These are phyloP conservation scores for Babesia ovis DNA, from an alignment of 169 alveolate genomes.

Conservation along the genomic window DNA sequence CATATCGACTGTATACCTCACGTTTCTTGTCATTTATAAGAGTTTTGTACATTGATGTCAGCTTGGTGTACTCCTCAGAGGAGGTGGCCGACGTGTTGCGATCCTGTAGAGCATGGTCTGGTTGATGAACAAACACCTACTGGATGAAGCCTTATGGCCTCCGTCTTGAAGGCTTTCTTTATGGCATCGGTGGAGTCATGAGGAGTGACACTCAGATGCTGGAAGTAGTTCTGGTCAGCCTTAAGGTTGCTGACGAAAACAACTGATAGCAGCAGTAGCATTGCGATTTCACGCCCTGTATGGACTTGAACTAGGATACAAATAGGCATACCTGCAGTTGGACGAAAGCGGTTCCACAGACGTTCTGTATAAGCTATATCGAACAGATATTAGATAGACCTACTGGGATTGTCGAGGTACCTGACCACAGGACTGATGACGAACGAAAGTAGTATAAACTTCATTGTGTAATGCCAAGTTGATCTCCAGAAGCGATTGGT, in stretches of 20 bases:
- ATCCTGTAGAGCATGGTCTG: constrained; percentile 20
- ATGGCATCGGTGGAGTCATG: constrained; percentile 87
- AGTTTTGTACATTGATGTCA: constrained; percentile 40
- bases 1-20: constrained; percentile 39
- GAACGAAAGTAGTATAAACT: constrained; percentile 6
- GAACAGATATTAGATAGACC: background rate
- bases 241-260: constrained; percentile 19
- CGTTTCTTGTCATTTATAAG: constrained; percentile 32
- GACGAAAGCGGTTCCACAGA: constrained; percentile 36
- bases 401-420: constrained; percentile 50
- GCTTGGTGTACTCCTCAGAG: constrained; percentile 19
- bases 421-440: constrained; percentile 30
- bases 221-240: constrained; percentile 80
- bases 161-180: constrained; percentile 90
- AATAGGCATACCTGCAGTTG: constrained; percentile 1
- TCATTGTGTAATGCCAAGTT: background rate
- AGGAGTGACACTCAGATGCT: constrained; percentile 87
- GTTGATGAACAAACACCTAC: background rate
- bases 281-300: constrained; percentile 47
- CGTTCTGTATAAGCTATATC: constrained; percentile 4
- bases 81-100: constrained; percentile 49
- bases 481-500: too few relatives aligned
- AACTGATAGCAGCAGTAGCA: background rate
- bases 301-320: background rate
- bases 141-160: constrained; percentile 60